phyloP scores from a whole-genome alignment of 1,284 basidiomycete species.

The Ganoderma meredithae region DNA sequence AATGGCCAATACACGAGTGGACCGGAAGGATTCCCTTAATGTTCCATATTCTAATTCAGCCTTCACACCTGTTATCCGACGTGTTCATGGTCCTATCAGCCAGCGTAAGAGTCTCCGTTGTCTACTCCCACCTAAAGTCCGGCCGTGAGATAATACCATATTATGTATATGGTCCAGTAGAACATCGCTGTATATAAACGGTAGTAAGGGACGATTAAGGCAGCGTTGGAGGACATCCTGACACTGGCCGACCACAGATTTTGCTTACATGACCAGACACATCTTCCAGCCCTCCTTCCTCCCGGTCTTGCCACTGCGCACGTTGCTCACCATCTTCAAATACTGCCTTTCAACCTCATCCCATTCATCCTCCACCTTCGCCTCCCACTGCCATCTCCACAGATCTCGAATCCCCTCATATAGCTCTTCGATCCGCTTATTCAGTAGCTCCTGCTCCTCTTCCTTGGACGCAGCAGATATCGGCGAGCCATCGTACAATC shows the following conservation, averaged over 20 bases:
- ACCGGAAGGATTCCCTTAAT: neutral
- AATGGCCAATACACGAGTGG: neutral
- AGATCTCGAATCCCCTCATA: slow-evolving; percentile 26
- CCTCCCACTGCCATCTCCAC: slow-evolving; percentile 38
- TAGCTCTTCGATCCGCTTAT: slow-evolving; percentile 21
- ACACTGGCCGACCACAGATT: neutral
- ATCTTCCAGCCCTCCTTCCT: neutral
- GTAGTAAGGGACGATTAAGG: neutral
- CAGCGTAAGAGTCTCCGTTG: too few relatives aligned
- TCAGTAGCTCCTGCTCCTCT: slow-evolving; percentile 9
- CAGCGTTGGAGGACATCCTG: neutral
- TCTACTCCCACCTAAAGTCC: too few relatives aligned
- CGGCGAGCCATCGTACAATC: slow-evolving; percentile 28
- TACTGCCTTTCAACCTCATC: slow-evolving; percentile 23
- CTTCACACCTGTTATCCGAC: neutral
- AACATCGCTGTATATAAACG: neutral
- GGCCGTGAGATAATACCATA: too few relatives aligned
- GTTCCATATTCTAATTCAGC: neutral
- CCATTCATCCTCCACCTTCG: slow-evolving; percentile 32
- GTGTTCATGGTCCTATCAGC: neutral
- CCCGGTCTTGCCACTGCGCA: neutral
- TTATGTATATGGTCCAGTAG: neutral
- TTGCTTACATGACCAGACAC: slow-evolving; percentile 4
- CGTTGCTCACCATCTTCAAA: neutral
- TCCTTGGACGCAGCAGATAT: slow-evolving; percentile 13